Conservation (phyloP, 176 grass and related monocot species). For the Hyparrhenia diplandra region DNA sequence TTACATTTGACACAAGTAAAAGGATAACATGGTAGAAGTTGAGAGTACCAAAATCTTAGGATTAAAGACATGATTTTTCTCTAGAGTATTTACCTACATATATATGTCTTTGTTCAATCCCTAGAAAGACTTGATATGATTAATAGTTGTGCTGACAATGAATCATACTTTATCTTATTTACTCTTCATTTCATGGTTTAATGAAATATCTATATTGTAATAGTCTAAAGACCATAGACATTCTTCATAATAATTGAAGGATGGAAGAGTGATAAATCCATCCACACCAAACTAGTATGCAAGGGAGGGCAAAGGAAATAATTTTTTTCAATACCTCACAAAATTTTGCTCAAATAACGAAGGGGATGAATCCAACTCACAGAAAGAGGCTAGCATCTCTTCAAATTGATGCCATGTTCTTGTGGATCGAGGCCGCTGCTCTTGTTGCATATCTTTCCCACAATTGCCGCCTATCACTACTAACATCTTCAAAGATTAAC, state of each 20-base stretch:
- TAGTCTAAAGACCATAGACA: background rate
- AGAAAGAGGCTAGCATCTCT: background rate
- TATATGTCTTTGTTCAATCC: background rate
- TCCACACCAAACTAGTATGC: background rate
- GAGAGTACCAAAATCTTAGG: background rate
- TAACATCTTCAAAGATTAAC: background rate
- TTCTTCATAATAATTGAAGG: background rate
- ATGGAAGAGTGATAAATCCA: background rate
- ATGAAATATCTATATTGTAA: background rate
- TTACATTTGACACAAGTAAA: background rate
- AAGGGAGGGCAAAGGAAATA: background rate
- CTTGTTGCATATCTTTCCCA: too few species aligned
- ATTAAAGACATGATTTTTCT: background rate
- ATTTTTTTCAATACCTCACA: background rate
- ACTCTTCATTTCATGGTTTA: background rate
- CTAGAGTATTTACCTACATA: background rate
- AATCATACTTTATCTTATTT: background rate
- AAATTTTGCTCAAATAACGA: background rate
- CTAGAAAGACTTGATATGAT: background rate
- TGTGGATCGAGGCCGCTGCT: background rate
- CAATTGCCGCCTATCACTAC: background rate
- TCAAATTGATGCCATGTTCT: background rate
- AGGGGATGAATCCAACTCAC: background rate
- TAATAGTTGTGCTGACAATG: background rate
- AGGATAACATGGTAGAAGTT: background rate